Evolutionary conservation across 78 protist genomes (phyloP).

Genomic region (Bodo saltans): DNA sequence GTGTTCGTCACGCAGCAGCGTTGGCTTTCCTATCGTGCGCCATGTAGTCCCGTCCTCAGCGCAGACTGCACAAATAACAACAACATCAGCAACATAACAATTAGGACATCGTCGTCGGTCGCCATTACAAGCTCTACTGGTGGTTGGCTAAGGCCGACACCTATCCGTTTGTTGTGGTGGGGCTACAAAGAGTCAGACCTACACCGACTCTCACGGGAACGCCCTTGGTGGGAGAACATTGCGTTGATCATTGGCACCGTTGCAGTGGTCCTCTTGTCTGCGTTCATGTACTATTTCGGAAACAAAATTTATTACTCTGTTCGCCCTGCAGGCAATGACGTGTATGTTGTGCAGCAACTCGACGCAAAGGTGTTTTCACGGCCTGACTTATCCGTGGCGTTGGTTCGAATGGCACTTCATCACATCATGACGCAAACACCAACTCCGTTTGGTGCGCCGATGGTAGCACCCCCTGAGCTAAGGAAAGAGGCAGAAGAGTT

Average conservation of each 20-base stretch:
- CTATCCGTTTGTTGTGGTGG: too few species aligned
- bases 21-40: too few species aligned
- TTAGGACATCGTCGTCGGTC: too few species aligned
- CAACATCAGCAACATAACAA: too few species aligned
- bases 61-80: too few species aligned
- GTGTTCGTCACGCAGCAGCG: too few species aligned
- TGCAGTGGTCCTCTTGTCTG: neutral
- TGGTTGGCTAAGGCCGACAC: too few species aligned
- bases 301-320: neutral
- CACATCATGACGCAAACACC: neutral
- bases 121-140: too few species aligned
- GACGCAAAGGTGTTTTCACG: neutral
- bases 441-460: neutral
- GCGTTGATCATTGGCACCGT: neutral
- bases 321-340: neutral
- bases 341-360: neutral
- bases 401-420: neutral
- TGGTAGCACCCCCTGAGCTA: neutral
- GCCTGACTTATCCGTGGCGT: neutral
- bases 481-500: too few species aligned
- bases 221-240: neutral
- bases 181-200: neutral
- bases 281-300: neutral
- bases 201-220: neutral
- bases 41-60: too few species aligned